Conservation (phyloP, 345 rosid species). For the Eucalyptus urophylla region DNA sequence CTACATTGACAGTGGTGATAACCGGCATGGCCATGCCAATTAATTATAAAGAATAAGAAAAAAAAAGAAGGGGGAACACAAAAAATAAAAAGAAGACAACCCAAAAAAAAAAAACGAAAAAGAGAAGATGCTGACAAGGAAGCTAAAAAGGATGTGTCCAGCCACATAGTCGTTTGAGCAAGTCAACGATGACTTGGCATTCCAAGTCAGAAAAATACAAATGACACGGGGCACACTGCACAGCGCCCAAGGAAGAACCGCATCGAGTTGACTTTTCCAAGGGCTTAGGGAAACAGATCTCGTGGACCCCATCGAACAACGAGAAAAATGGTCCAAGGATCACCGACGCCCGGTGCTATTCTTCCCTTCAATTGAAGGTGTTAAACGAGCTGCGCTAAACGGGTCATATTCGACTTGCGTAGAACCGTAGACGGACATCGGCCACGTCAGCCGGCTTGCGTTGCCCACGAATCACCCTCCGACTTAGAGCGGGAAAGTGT, state of each 20-base stretch:
- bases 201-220: neutral
- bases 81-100: no score
- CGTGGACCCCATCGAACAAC: neutral
- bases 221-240: neutral
- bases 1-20: neutral
- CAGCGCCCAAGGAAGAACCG: neutral
- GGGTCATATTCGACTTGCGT: neutral
- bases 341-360: neutral
- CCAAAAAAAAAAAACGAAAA: rapidly evolving
- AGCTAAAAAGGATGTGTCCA: neutral
- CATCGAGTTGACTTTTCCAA: neutral
- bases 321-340: neutral
- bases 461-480: neutral
- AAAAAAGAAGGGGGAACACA: rapidly evolving
- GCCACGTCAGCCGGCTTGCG: neutral
- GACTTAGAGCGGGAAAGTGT: neutral
- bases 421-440: neutral
- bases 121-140: neutral
- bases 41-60: neutral
- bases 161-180: neutral
- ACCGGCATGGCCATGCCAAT: rapidly evolving
- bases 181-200: neutral
- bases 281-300: neutral
- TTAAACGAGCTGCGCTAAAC: neutral
- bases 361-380: neutral